Evolutionary conservation across 768 basidiomycete genomes (phyloP), one percentile per base, ranked within the genome.

Genomic region (Hygrophoropsis aurantiaca): DNA sequence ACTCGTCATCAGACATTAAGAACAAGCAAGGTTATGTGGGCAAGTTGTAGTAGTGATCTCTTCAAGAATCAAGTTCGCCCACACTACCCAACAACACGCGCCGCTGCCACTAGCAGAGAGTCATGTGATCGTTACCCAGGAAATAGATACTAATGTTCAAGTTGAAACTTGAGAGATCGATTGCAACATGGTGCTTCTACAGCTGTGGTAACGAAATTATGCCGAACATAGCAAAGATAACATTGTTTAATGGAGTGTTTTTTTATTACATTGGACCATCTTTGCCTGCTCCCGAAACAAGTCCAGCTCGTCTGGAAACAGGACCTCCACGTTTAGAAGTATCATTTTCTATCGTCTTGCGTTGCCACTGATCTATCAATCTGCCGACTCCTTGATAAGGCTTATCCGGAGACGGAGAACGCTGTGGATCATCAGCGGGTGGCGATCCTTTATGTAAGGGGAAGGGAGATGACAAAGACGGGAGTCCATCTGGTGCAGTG

Each of bases 361-460:
- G 81, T 64, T 93, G 88, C 90, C 90, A 93, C 60, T 91, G 81
- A 60, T 90, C 87, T 53, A 93, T 92, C 27, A 93, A 73, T 67
- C 78, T 87, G 23, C 88, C 85, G 36, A 93, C 90, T 30, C 90
- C 90, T 58, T 82, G 84, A 63, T 84, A 93, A 25, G 87, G 85
- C 45, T 77, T 75, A 59, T 93, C 90, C 7, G 87, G 86, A 8
- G 87, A 85, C 5, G 86, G 72, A 11, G 86, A 74, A 11, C 76
- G 74, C 18, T 46, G 40, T 11, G 68, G 58, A 30, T 65, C 64
- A 32, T 56, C 64, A n/a, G 50, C 32, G 16, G 58, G 53, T 32
- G 38, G 4, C 13, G 42, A 5, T 7, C 26, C 42, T 21, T 54
- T 67, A 27, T 45, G n/a, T 5, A 34, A 25, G 7, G 36, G 36